These are phyloP conservation scores for Penicillium robsamsonii DNA, from an alignment of 495 filamentous ascomycete genomes.

Conservation along the genomic window DNA sequence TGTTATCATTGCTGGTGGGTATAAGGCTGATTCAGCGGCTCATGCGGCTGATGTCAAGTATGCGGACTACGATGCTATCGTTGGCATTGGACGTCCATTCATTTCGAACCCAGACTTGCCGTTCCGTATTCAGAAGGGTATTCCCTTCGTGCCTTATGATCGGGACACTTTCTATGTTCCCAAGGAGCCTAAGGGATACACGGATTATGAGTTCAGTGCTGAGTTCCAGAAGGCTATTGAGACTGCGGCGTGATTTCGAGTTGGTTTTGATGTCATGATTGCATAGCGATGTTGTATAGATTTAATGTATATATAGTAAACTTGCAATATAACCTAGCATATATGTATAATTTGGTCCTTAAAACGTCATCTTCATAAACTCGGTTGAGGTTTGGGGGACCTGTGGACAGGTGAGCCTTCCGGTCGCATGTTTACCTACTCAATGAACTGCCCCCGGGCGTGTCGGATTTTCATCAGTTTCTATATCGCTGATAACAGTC, in stretches of 20 bases:
- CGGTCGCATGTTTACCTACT: no score
- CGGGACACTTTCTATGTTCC: slow-evolving; percentile 56
- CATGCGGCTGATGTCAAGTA: slow-evolving; percentile 54
- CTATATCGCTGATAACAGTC: no score
- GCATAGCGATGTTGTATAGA: slow-evolving; percentile 17
- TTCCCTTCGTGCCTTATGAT: slow-evolving; percentile 57
- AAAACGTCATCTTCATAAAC: no score
- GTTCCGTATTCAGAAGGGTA: slow-evolving; percentile 56
- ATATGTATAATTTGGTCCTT: background rate
- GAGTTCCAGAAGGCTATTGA: slow-evolving; percentile 36
- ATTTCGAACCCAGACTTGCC: slow-evolving; percentile 71
- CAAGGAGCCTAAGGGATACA: slow-evolving; percentile 56
- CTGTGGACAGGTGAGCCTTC: no score
- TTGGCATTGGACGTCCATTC: slow-evolving; percentile 63
- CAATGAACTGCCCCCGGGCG: no score
- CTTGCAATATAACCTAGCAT: background rate
- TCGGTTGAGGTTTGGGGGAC: no score
- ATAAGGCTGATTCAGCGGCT: slow-evolving; percentile 45
- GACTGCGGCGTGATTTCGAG: slow-evolving; percentile 21
- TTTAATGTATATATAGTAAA: background rate
- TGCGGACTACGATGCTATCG: slow-evolving; percentile 48
- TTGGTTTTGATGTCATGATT: slow-evolving; percentile 8
- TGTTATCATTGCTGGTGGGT: slow-evolving; percentile 63
- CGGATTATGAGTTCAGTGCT: slow-evolving; percentile 52
- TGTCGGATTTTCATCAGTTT: no score